Base-by-base conservation (phyloP, 2,329 filamentous ascomycete species). In the Albifimbria verrucaria region DNA sequence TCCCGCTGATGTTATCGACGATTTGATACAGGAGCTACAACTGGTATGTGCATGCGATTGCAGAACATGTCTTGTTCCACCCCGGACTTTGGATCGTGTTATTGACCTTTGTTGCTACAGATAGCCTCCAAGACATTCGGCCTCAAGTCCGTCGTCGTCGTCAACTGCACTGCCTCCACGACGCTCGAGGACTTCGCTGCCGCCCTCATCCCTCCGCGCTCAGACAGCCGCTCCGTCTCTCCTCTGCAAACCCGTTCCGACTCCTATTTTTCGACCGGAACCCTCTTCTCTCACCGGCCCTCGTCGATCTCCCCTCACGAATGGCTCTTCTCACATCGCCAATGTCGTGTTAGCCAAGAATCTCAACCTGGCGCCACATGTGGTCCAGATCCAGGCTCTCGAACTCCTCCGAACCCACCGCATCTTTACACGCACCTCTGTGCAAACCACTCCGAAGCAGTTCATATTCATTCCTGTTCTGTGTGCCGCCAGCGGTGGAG, bases 381-480 rank as follows among this genome's bases (percentile, higher is more conserved):
- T 83, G 51, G 85, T 97, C 11, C 94, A 99, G 71, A 86, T 94
- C 44, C 92, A 97, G 68, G 88, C 75, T 2, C 71, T 85, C 23
- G 77, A 96, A 80, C 82, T 97, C 10, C 83, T 97, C 52, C 87
- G 90, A 50, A 89, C 87, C 1, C 86, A 84, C 54, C 85, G 90
- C 56, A 85, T 96, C 63, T 89, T 88, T 64, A 92, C 88, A 3
- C 83, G 86, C 56, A 89, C 85, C 2, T 84, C 86, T 20, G 83
- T 91, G 44, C 85, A 95, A 61, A 77, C 80, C 36, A 87, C 89
- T 0, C 91, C 92, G 1, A 87, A 85, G 64, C 81, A 84, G 24
- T 96, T 97, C 65, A 74, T 97, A 23, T 86, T 97, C 57, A 75
- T 96, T 25, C 87, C 90, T 1, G 74, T 96, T n/a, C 73, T 92